Evolutionary conservation across 257 asterid genomes (phyloP).

Genomic region (Solanum appendiculatum): DNA sequence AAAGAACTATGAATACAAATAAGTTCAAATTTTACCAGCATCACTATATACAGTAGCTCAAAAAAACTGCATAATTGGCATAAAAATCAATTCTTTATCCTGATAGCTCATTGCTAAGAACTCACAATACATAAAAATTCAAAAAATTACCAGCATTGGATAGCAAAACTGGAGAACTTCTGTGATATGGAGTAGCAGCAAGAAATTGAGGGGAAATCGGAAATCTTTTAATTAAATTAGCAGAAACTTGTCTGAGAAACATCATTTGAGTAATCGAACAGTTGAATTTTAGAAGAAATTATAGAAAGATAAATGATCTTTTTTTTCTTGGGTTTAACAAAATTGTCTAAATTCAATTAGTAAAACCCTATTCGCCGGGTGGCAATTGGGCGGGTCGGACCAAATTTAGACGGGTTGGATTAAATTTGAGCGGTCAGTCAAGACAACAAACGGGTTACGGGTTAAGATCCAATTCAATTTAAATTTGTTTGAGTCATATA

Average conservation of each 20-base stretch:
- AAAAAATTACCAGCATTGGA: conserved; percentile 30
- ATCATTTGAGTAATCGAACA: conserved; percentile 2
- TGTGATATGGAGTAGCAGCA: conserved; percentile 1
- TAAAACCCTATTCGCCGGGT: background rate
- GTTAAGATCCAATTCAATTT: too few species aligned
- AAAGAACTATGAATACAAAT: background rate
- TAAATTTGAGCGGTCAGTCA: too few species aligned
- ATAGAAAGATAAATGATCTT: background rate
- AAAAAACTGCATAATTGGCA: background rate
- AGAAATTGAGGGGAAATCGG: conserved; percentile 6
- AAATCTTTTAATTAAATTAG: conserved; percentile 23
- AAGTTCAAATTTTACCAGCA: background rate
- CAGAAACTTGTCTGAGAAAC: conserved; percentile 36
- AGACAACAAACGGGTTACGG: background rate
- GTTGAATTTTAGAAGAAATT: background rate
- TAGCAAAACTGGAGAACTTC: conserved; percentile 11
- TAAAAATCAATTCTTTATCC: background rate
- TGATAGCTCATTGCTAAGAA: background rate
- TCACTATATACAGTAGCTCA: background rate
- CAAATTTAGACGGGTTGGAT: background rate
- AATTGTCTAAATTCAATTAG: background rate
- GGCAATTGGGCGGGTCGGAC: background rate
- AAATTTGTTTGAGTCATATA: background rate
- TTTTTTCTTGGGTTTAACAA: background rate
- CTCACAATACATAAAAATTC: background rate